Evolutionary conservation across 176 grass and related monocot genomes (phyloP).

Genomic region (Coix lacrymajobi): DNA sequence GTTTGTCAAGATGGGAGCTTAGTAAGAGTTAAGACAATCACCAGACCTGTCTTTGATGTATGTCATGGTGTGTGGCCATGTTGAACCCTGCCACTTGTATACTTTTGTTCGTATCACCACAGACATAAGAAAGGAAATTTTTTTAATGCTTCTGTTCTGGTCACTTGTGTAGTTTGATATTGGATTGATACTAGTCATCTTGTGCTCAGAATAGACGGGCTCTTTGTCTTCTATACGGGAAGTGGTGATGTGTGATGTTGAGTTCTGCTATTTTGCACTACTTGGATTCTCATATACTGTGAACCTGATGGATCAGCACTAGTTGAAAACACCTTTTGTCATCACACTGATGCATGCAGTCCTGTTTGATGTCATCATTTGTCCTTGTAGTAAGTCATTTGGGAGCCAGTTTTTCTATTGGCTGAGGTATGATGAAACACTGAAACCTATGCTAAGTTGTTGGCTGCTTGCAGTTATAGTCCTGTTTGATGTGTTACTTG

Average conservation of each 20-base stretch:
- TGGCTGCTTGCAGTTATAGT: not conserved
- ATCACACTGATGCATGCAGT: not conserved
- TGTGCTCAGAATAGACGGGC: constrained; percentile 8
- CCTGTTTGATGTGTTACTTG: not conserved
- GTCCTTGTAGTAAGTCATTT: not conserved
- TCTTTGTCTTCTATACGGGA: constrained; percentile 15
- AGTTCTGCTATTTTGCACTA: not conserved
- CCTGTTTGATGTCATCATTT: constrained; percentile 7
- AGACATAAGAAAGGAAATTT: not conserved
- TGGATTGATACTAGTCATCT: not conserved
- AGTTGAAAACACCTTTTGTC: not conserved
- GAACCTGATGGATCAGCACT: not conserved
- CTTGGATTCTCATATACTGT: constrained; percentile 9
- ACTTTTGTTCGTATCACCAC: not conserved
- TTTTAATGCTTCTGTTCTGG: not conserved
- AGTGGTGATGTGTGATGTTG: not conserved
- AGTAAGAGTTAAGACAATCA: not conserved
- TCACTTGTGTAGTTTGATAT: not conserved
- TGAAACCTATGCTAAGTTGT: not conserved
- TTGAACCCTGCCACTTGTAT: not conserved
- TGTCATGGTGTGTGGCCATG: not conserved
- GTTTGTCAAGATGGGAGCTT: not conserved
- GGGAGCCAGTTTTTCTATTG: constrained; percentile 9
- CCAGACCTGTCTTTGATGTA: not conserved
- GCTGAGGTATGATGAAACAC: not conserved